Base-by-base conservation (phyloP, 306 rosid species). In the Acacia melanoxylon region DNA sequence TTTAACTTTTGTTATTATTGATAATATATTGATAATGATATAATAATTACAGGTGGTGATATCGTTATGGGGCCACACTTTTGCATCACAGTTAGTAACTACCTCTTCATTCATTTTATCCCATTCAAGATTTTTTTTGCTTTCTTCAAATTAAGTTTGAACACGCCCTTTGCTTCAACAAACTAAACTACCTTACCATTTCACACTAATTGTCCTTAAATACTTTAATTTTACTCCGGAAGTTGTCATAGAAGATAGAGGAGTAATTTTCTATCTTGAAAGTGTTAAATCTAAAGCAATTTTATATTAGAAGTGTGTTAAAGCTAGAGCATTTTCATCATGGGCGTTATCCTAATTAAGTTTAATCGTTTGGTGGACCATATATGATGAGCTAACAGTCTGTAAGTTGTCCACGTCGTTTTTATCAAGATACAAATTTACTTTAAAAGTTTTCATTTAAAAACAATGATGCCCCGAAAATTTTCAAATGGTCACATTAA, bases 341-440 rank as follows among this genome's bases (percentile, higher is more conserved):
- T n/a, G n/a, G n/a, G n/a, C n/a, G n/a, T n/a, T 37, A 37, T 6
- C 41, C 6, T 0, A 37, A 5, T 6, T 6, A 37, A 37, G 8
- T 3, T 5, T n/a, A n/a, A n/a, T n/a, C n/a, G n/a, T 6, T 35
- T 35, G 0, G 40, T 35, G 4, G 5, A 35, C 5, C 0, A 35
- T 0, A 35, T 37, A 37, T 37, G 8, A 0, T 37, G 1, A 37
- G 8, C 0, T 37, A 1, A 1, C 1, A 5, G 6, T 37, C 1
- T 0, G 0, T 1, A 37, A 6, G 0, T 37, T 8, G 0, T 37
- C 1, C 1, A 35, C 0, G 6, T 35, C 40, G 5, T 35, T 37
- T 37, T 37, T 37, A 37, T 37, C 1, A 37, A 37, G 1, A 0
- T 37, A 1, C 1, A 37, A 37, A 37, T 37, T 37, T 6, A 6